These are phyloP conservation scores for Hypomontagnella submonticulosa DNA, from an alignment of 495 filamentous ascomycete species.

Conservation along the genomic window DNA sequence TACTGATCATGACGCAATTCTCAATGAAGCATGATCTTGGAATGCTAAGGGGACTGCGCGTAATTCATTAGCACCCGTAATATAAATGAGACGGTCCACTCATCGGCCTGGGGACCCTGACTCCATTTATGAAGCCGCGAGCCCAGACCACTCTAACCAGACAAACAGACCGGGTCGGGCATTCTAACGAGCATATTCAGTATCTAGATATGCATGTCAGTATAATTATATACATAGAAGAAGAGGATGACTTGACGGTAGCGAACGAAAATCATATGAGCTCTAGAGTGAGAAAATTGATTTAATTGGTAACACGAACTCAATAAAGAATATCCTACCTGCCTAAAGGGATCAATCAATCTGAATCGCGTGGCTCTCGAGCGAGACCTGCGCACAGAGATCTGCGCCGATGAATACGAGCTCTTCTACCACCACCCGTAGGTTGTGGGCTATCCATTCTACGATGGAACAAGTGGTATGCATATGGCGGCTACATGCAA, in stretches of 20 bases:
- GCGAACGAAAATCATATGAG: background rate
- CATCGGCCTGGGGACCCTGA: constrained; percentile 33
- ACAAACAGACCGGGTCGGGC: constrained; percentile 1
- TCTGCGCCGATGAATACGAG: constrained; percentile 38
- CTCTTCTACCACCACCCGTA: constrained; percentile 21
- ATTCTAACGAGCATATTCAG: constrained; percentile 3
- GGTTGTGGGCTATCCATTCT: constrained; percentile 29
- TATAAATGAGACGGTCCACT: constrained; percentile 35
- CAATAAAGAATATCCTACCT: constrained; percentile 17
- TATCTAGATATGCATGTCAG: background rate
- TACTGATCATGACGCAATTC: constrained; percentile 39
- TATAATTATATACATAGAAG: background rate
- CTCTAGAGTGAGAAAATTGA: constrained; percentile 3
- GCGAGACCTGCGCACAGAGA: constrained; percentile 1
- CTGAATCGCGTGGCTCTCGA: constrained; percentile 40
- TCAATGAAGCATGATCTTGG: constrained; percentile 13
- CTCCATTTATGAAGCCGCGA: constrained; percentile 24
- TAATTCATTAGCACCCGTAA: constrained; percentile 27
- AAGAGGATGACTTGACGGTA: constrained; percentile 4
- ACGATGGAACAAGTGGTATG: constrained; percentile 28
- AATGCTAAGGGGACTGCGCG: constrained; percentile 25
- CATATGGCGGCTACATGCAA: constrained; percentile 23
- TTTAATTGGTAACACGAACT: constrained; percentile 14
- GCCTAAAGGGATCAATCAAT: constrained; percentile 37
- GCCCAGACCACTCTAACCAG: constrained; percentile 19